Percentiles rank a stretch among this genome's conserved stretches.
Conservation (phyloP, 371 early-diverging fungal genomes). For the Dinochytrium kinnereticum region DNA sequence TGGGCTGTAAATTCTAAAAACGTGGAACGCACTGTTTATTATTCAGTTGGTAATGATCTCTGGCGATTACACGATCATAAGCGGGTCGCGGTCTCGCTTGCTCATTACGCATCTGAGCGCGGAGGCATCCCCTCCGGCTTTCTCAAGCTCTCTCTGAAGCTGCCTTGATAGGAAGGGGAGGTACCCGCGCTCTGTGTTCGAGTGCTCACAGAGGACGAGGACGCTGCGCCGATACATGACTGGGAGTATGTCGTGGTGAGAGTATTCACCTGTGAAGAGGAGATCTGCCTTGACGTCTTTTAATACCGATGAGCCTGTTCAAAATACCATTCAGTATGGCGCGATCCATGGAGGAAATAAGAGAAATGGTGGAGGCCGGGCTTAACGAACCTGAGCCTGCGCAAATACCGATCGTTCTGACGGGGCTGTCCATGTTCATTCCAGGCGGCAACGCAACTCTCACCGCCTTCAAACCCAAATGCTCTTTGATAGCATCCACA, state of each 20-base stretch:
- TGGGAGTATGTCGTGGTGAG: conserved; percentile 48
- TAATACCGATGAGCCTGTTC: conserved; percentile 41
- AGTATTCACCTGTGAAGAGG: conserved; percentile 78
- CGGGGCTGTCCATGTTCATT: conserved; percentile 53
- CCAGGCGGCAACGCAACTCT: conserved; percentile 42
- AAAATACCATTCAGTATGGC: too few species aligned
- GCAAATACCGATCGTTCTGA: conserved; percentile 88
- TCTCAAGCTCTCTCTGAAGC: conserved; percentile 69
- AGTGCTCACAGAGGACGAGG: conserved; percentile 83
- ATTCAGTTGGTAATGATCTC: too few species aligned
- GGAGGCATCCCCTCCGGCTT: conserved; percentile 32
- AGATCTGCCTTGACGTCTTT: conserved; percentile 62
- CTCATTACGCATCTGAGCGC: conserved; percentile 12
- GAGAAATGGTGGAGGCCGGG: too few species aligned
- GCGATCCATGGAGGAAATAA: too few species aligned
- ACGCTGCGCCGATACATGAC: conserved; percentile 67
- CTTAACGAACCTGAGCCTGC: conserved; percentile 89
- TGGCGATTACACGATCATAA: conserved; percentile 26
- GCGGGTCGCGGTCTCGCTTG: conserved; percentile 31
- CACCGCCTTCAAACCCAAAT: conserved; percentile 39
- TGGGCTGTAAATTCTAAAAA: too few species aligned
- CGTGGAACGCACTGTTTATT: too few species aligned
- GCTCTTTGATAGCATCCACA: conserved; percentile 39
- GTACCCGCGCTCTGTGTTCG: conserved; percentile 88
- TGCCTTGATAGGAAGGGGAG: conserved; percentile 57